phyloP scores from a whole-genome alignment of 2,329 filamentous ascomycete species.

The Aspergillus sp. region DNA sequence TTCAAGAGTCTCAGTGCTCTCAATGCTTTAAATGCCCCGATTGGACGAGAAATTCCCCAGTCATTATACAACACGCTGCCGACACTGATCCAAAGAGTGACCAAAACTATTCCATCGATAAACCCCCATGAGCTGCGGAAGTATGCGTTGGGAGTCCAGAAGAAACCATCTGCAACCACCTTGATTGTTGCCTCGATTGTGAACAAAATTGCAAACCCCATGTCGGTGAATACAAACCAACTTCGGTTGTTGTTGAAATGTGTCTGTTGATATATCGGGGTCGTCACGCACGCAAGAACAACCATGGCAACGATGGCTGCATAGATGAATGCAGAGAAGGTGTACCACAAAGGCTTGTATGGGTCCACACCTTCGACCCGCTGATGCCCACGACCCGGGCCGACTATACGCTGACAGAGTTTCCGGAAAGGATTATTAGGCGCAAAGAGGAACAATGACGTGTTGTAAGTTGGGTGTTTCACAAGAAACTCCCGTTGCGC shows the following conservation, averaged over 20 bases:
- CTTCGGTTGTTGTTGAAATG: slow-evolving; percentile 71
- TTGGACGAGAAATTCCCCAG: slow-evolving; percentile 78
- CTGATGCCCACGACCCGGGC: slow-evolving; percentile 79
- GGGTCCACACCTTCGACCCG: slow-evolving; percentile 87
- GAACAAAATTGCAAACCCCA: slow-evolving; percentile 84
- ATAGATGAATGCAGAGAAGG: slow-evolving; percentile 91
- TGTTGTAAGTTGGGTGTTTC: slow-evolving; percentile 87
- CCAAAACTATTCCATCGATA: slow-evolving; percentile 84
- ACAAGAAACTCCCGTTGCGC: slow-evolving; percentile 87
- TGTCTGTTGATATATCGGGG: slow-evolving; percentile 85
- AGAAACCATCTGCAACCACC: slow-evolving; percentile 87
- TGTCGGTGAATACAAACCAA: slow-evolving; percentile 94
- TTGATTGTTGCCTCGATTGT: slow-evolving; percentile 84
- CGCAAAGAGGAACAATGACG: slow-evolving; percentile 79
- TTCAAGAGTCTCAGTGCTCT: slow-evolving; percentile 88
- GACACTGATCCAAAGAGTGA: slow-evolving; percentile 95
- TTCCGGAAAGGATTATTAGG: slow-evolving; percentile 73
- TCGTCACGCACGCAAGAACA: slow-evolving; percentile 88
- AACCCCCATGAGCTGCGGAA: slow-evolving; percentile 95
- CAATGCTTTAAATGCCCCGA: slow-evolving; percentile 95
- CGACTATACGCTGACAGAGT: slow-evolving; percentile 83
- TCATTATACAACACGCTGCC: slow-evolving; percentile 75
- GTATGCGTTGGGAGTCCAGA: slow-evolving; percentile 97
- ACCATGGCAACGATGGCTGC: slow-evolving; percentile 96
- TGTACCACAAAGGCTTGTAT: slow-evolving; percentile 85